Evolutionary conservation across 2,329 filamentous ascomycete genomes (phyloP).

Genomic region (Hypocreales sp.): DNA sequence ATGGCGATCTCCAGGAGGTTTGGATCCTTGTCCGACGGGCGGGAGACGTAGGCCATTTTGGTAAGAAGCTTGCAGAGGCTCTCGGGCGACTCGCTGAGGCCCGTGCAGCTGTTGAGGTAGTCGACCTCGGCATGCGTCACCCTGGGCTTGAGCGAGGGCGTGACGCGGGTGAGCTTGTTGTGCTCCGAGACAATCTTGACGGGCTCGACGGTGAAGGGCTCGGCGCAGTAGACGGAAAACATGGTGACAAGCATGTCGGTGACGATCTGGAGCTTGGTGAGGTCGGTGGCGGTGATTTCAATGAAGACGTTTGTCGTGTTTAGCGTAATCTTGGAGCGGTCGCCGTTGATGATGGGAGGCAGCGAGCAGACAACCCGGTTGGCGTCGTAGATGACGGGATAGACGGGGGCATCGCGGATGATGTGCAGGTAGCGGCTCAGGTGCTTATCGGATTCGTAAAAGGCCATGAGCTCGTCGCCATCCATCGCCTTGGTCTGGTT

Average conservation of each 20-base stretch:
- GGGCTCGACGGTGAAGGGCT: slow-evolving; percentile 86
- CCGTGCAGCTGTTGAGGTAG: slow-evolving; percentile 89
- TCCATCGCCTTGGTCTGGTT: slow-evolving; percentile 88
- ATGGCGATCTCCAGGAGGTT: slow-evolving; percentile 69
- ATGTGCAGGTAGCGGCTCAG: slow-evolving; percentile 85
- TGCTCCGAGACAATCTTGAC: slow-evolving; percentile 85
- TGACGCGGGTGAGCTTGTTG: slow-evolving; percentile 68
- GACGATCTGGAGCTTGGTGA: slow-evolving; percentile 91
- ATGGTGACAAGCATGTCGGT: slow-evolving; percentile 92
- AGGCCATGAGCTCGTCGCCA: slow-evolving; percentile 76
- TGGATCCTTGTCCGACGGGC: slow-evolving; percentile 52
- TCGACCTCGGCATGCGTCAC: slow-evolving; percentile 70
- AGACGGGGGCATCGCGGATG: slow-evolving; percentile 82
- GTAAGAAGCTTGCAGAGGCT: slow-evolving; percentile 65
- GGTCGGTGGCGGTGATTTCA: slow-evolving; percentile 90
- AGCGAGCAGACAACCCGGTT: slow-evolving; percentile 80
- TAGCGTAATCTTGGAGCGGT: slow-evolving; percentile 90
- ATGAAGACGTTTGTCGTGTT: slow-evolving; percentile 91
- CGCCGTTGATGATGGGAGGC: slow-evolving; percentile 93
- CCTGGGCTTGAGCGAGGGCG: slow-evolving; percentile 66
- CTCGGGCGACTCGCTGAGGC: slow-evolving; percentile 58
- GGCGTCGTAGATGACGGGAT: slow-evolving; percentile 89
- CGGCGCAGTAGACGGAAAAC: slow-evolving; percentile 84
- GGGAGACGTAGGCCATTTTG: slow-evolving; percentile 80
- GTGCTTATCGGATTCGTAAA: slow-evolving; percentile 92